These are phyloP conservation scores for Backusella morwellensis DNA, from an alignment of 192 early-diverging fungal species.

Conservation along the genomic window DNA sequence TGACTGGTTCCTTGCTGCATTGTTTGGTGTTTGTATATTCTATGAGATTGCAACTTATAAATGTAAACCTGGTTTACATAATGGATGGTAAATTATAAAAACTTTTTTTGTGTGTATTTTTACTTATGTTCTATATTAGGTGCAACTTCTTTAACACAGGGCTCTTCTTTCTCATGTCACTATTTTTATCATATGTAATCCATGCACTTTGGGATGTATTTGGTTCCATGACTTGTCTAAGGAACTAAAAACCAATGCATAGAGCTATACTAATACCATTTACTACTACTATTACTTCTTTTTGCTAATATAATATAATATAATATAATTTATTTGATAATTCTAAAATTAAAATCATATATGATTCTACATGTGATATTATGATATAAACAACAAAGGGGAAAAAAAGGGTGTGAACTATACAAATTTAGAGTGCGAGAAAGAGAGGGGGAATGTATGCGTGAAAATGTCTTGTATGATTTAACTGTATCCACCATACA, in stretches of 20 bases:
- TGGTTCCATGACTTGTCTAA: background rate
- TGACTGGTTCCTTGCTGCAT: background rate
- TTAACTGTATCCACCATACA: constrained; percentile 13
- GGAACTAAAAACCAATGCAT: background rate
- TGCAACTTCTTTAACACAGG: constrained; percentile 10
- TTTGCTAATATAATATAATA: background rate
- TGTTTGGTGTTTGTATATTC: constrained; percentile 8
- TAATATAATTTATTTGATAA: constrained; percentile 1
- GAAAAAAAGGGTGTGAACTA: background rate
- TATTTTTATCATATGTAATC: background rate
- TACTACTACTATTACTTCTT: background rate
- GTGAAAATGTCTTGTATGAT: background rate
- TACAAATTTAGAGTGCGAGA: background rate
- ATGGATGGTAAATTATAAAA: constrained; percentile 5
- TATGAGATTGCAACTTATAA: constrained; percentile 12
- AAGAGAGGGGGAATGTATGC: background rate
- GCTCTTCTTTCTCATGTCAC: constrained; percentile 10
- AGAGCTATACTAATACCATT: background rate
- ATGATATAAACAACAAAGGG: constrained; percentile 8
- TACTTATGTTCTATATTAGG: background rate
- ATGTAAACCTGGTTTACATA: constrained; percentile 10
- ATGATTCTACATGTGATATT: background rate
- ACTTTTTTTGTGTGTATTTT: no score
- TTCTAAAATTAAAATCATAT: background rate
- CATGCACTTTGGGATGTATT: constrained; percentile 11